A percentile compares a stretch with the other conserved stretches of the same genome.
These are phyloP conservation scores for Pseudogymnoascus sp. DNA, from an alignment of 2,329 filamentous ascomycete species.

Conservation along the genomic window DNA sequence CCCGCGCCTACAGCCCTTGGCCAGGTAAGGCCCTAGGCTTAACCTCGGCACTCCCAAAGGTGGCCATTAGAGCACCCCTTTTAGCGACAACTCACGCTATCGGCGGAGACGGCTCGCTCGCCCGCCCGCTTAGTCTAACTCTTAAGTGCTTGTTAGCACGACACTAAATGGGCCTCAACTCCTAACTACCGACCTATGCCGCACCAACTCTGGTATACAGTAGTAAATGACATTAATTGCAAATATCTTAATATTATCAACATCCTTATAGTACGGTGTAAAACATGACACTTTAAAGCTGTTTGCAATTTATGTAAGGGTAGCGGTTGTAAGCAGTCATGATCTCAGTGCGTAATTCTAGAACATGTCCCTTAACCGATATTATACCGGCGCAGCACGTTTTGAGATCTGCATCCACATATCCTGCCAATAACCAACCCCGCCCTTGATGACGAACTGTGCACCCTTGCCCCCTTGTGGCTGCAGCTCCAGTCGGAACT, in stretches of 20 bases:
- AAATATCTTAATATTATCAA: neutral
- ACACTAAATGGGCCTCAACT: neutral
- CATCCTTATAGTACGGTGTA: neutral
- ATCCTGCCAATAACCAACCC: constrained; percentile 34
- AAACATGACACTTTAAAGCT: neutral
- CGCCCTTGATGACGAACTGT: constrained; percentile 33
- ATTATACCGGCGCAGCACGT: constrained; percentile 3
- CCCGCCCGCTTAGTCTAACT: neutral
- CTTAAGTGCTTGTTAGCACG: neutral
- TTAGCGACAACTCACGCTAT: neutral
- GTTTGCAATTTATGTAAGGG: neutral
- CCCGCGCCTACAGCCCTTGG: neutral
- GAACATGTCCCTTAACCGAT: neutral
- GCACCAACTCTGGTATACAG: neutral
- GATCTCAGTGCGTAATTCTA: neutral
- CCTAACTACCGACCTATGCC: neutral
- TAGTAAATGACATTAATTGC: neutral
- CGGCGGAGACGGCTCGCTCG: neutral
- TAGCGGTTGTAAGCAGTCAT: neutral
- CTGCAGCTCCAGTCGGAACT: constrained; percentile 27
- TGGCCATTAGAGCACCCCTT: neutral
- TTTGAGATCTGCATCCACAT: constrained; percentile 30
- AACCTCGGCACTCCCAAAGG: neutral
- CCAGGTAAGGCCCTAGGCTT: neutral
- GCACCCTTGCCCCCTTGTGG: constrained; percentile 25